phyloP scores from a whole-genome alignment of 768 basidiomycete genomes.

The Kwoniella sp. region DNA sequence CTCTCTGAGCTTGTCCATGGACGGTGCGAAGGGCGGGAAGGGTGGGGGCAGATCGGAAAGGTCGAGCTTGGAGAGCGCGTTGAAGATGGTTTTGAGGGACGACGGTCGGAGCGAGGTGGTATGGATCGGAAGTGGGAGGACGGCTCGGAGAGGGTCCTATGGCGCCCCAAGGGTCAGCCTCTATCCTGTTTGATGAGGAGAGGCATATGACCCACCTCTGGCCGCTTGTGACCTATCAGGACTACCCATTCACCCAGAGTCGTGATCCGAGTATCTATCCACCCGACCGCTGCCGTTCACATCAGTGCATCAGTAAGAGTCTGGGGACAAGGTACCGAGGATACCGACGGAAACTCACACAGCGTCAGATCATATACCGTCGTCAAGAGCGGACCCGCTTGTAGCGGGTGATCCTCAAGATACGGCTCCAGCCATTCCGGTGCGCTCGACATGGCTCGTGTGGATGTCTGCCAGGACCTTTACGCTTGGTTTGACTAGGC shows the following conservation, averaged over 20 bases:
- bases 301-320: background rate
- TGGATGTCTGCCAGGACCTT: background rate
- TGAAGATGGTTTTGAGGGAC: constrained; percentile 36
- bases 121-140: constrained; percentile 44
- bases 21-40: constrained; percentile 21
- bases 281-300: constrained; percentile 39
- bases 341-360: constrained; percentile 22
- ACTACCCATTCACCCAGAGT: constrained; percentile 39
- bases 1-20: constrained; percentile 15
- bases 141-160: constrained; percentile 42
- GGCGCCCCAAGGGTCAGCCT: background rate
- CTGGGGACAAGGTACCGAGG: background rate
- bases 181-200: background rate
- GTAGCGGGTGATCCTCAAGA: constrained; percentile 30
- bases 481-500: background rate
- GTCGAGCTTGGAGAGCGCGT: constrained; percentile 12
- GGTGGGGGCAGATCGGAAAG: constrained; percentile 10
- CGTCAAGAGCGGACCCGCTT: constrained; percentile 44
- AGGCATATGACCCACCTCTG: constrained; percentile 24
- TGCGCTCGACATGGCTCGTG: background rate
- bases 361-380: constrained; percentile 44
- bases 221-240: constrained; percentile 42
- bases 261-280: constrained; percentile 38
- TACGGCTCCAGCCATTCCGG: constrained; percentile 16
- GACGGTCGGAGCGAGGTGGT: constrained; percentile 43